These are phyloP conservation scores for Bruguiera parviflora DNA, from an alignment of 345 rosid species.

Conservation along the genomic window DNA sequence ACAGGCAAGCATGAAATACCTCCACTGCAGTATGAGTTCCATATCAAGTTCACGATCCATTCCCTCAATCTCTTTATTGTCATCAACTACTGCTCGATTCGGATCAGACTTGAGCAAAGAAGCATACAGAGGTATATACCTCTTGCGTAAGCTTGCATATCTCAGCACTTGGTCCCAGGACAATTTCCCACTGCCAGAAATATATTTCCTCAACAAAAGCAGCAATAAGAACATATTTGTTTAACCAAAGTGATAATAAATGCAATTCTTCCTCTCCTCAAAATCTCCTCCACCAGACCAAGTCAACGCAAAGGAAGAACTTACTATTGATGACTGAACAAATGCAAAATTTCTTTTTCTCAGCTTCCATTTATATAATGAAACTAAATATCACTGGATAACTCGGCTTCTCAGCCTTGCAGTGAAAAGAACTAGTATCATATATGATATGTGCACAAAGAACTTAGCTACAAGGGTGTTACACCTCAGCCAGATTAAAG, in stretches of 20 bases:
- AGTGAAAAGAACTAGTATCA: too few species aligned
- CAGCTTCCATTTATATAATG: not conserved
- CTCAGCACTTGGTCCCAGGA: constrained; percentile 89
- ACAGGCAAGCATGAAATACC: constrained; percentile 38
- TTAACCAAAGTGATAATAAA: not conserved
- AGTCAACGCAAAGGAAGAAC: not conserved
- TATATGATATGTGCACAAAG: too few species aligned
- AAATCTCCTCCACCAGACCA: not conserved
- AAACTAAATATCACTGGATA: not conserved
- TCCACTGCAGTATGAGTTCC: constrained; percentile 93
- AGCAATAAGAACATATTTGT: not conserved
- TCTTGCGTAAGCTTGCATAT: constrained; percentile 76
- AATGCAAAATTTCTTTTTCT: not conserved
- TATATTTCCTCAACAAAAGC: constrained; percentile 27
- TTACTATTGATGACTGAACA: not conserved
- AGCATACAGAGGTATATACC: constrained; percentile 81
- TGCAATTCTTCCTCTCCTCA: not conserved
- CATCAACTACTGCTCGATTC: constrained; percentile 58
- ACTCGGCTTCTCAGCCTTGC: not conserved
- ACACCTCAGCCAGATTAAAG: too few species aligned
- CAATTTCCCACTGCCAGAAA: constrained; percentile 80
- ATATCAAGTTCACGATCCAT: constrained; percentile 83
- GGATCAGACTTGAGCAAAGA: constrained; percentile 80
- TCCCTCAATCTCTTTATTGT: constrained; percentile 71
- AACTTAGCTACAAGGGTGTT: too few species aligned